phyloP scores from a whole-genome alignment of 2,329 filamentous ascomycete species.

The Tolypocladium nubicola region DNA sequence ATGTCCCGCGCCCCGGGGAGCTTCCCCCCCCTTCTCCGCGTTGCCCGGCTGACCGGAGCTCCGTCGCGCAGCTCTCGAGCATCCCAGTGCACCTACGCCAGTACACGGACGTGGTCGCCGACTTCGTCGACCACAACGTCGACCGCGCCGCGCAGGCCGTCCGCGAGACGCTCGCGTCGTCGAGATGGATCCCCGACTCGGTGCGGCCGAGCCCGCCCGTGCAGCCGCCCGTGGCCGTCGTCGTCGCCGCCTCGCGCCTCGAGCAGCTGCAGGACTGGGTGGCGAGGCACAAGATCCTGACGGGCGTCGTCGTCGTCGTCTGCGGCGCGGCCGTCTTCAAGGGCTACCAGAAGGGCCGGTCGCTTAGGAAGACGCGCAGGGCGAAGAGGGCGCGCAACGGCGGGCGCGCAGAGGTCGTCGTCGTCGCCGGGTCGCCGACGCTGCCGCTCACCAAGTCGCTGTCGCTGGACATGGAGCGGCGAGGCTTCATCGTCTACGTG shows the following conservation, averaged over 20 bases:
- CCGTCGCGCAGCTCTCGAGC: constrained; percentile 33
- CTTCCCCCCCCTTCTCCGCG: not conserved
- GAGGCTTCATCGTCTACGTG: constrained; percentile 89
- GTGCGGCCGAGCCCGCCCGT: constrained; percentile 49
- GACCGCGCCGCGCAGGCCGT: constrained; percentile 63
- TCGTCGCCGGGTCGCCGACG: constrained; percentile 79
- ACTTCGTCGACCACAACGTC: constrained; percentile 71
- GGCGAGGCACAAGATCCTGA: constrained; percentile 59
- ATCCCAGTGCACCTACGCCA: constrained; percentile 53
- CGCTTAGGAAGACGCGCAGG: constrained; percentile 56
- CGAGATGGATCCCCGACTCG: constrained; percentile 62
- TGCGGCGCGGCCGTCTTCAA: constrained; percentile 53
- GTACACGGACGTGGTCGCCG: constrained; percentile 64
- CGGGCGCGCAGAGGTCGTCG: constrained; percentile 73
- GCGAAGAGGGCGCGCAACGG: constrained; percentile 75
- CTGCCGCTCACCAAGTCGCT: constrained; percentile 77
- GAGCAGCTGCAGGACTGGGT: constrained; percentile 63
- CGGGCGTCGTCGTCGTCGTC: constrained; percentile 59
- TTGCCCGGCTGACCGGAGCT: constrained; percentile 1
- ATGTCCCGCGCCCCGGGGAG: constrained; percentile 21
- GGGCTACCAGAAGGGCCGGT: constrained; percentile 38
- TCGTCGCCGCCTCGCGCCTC: constrained; percentile 23
- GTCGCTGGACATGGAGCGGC: constrained; percentile 75
- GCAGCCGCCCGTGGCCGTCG: constrained; percentile 18
- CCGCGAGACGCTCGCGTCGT: constrained; percentile 56